A percentile compares a stretch with the other conserved stretches of the same genome.
Evolutionary conservation across 31 red algal species (phyloP).

Genomic region (Odonthalia washingtoniensis): DNA sequence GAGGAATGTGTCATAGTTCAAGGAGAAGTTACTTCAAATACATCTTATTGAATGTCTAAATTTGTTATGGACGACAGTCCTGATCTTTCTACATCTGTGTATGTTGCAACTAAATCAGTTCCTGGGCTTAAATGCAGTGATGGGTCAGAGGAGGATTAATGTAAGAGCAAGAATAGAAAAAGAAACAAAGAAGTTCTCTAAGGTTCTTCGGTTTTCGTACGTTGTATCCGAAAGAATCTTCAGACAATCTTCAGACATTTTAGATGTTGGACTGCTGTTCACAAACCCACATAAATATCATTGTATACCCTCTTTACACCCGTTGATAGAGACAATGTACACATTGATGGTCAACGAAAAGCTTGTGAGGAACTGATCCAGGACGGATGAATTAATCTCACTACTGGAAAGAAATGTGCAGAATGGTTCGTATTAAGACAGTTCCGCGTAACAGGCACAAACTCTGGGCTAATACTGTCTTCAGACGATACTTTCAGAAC

Average conservation of each 20-base stretch:
- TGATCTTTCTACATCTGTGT: background rate
- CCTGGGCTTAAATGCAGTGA: background rate
- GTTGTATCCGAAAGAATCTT: no score
- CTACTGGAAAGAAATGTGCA: background rate
- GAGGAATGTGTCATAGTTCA: background rate
- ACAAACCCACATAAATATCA: no score
- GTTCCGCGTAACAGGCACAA: constrained; percentile 21
- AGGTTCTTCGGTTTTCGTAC: constrained; percentile 42
- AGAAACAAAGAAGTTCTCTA: constrained; percentile 38
- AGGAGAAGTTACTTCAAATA: background rate
- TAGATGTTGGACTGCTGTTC: background rate
- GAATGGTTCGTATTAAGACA: no score
- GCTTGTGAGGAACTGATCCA: background rate
- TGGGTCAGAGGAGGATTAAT: constrained; percentile 5
- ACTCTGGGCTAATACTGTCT: background rate
- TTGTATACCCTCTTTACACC: no score
- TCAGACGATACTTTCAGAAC: background rate
- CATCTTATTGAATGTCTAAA: background rate
- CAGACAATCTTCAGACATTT: no score
- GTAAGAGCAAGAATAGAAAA: background rate
- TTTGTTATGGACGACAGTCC: constrained; percentile 40
- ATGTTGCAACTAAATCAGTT: constrained; percentile 13
- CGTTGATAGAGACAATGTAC: no score
- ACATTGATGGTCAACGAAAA: no score
- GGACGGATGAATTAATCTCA: background rate